Percentiles rank a stretch among this genome's conserved stretches.
Conservation (phyloP, 768 basidiomycete species). For the Agaricus blazei region DNA sequence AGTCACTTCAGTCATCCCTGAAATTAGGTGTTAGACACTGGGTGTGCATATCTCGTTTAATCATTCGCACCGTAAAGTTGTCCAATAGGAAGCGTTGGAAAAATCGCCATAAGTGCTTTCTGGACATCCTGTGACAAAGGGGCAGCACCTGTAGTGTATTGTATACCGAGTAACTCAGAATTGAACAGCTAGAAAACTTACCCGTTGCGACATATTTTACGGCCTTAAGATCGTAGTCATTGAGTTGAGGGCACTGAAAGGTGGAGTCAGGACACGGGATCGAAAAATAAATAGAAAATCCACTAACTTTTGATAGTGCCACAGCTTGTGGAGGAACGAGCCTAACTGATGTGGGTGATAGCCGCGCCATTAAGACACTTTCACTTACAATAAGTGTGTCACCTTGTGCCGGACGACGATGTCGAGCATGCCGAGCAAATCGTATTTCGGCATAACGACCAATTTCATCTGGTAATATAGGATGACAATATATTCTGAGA, state of each 20-base stretch:
- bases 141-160: conserved; percentile 47
- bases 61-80: conserved; percentile 49
- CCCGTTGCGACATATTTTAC: conserved; percentile 39
- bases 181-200: conserved; percentile 17
- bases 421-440: conserved; percentile 37
- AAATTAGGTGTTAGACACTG: not conserved
- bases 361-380: not conserved
- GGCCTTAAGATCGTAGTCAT: conserved; percentile 32
- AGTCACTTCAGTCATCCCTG: conserved; percentile 31
- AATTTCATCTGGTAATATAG: conserved; percentile 38
- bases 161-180: conserved; percentile 10
- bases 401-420: conserved; percentile 41
- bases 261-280: not conserved
- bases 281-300: not conserved
- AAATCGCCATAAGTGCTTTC: conserved; percentile 34
- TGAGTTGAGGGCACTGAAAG: conserved; percentile 34
- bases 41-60: not conserved
- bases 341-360: conserved; percentile 15
- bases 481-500: not conserved
- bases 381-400: conserved; percentile 39
- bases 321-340: conserved; percentile 47
- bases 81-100: conserved; percentile 49
- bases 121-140: conserved; percentile 50
- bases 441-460: conserved; percentile 42
- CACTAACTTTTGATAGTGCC: conserved; percentile 44